Percentiles rank a stretch among this genome's conserved stretches.
Conservation (phyloP, 345 rosid species). For the Eucalyptus urophylla region DNA sequence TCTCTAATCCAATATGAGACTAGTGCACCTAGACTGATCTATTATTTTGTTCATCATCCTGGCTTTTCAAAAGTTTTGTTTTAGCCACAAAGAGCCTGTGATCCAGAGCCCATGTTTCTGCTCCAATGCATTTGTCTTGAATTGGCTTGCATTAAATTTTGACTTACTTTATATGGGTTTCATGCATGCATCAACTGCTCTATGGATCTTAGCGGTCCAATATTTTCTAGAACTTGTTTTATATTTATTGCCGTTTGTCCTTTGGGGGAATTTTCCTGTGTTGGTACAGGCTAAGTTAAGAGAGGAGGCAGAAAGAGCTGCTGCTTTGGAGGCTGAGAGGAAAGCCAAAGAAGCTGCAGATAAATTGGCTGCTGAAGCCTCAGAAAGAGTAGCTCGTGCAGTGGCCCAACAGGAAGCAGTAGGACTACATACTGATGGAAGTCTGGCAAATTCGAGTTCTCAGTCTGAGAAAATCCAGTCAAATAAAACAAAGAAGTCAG, state of each 20-base stretch:
- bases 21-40: background rate
- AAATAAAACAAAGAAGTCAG: slow-evolving; percentile 4
- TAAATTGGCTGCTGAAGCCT: slow-evolving; percentile 34
- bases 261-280: background rate
- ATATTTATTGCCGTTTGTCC: background rate
- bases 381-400: slow-evolving; percentile 7
- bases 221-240: background rate
- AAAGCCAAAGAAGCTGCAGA: slow-evolving; percentile 55
- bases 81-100: background rate
- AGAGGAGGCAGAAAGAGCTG: slow-evolving; percentile 68
- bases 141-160: background rate
- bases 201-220: background rate
- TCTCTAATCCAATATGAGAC: background rate
- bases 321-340: slow-evolving; percentile 57
- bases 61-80: background rate
- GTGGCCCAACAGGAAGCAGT: slow-evolving; percentile 12
- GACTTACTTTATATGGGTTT: background rate
- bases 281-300: slow-evolving; percentile 25
- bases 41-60: background rate
- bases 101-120: background rate
- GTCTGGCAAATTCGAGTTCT: slow-evolving; percentile 1
- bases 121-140: background rate
- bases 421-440: background rate
- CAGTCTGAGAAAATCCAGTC: slow-evolving; percentile 7
- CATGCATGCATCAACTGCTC: background rate